Evolutionary conservation across 805 yeast species (phyloP), one percentile per base, ranked within the genome.

Genomic region (Cyberlindnera subsufficiens): DNA sequence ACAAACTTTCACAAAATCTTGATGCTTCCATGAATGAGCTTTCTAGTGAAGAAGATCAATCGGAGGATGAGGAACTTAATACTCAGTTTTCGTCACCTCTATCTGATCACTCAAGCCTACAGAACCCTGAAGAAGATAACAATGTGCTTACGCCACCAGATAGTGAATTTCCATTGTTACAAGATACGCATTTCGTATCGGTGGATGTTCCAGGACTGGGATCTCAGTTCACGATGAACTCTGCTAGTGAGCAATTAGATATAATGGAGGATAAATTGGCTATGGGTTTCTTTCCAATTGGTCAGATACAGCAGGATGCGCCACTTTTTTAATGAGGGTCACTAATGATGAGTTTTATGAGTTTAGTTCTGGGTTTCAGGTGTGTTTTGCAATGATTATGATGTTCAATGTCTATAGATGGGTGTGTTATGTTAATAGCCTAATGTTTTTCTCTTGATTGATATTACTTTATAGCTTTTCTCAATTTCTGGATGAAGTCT

Each of bases 141-240:
- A 27, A 30, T 8, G 14, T 42, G 19, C 35, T 47, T 5, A 47
- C 51, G 2, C 51, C 51, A 8, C 47, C 42, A 35, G 49, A 46
- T 20, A 45, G 42, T 22, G 27, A 22, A 22, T 22, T 22, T 4
- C 27, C 27, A 8, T 22, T 22, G 27, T 22, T 22, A 22, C 27
- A 22, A 22, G 27, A 22, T 22, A 22, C 27, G 10, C 27, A 22
- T 22, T 22, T 22, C 11, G 27, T 22, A 8, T 6, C 27, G 11
- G 3, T 22, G 11, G 27, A 22, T 22, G 11, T 22, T 22, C 27
- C 8, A 9, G 27, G 27, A 1, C 5, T 34, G 29, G 14, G 25
- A 14, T 25, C 25, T 11, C 37, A 34, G 15, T 20, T 34, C 11
- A 34, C 37, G 11, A 18, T 34, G 29, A 19, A 15, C 11, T 19